Conservation (phyloP, 805 yeast species). For the Sugiyamaella floridensis region DNA sequence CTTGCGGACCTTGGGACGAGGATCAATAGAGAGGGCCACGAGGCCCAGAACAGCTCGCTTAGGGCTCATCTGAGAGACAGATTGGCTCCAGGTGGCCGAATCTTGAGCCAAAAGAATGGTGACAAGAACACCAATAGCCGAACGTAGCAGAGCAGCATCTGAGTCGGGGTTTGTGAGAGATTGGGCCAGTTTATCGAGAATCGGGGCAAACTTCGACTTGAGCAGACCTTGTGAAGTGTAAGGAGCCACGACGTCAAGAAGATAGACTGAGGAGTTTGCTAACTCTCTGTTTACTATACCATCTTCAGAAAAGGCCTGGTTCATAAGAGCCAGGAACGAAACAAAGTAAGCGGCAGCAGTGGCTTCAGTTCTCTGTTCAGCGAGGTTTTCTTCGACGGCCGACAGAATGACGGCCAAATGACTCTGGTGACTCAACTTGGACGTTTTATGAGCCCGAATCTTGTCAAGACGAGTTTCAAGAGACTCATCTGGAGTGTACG, state of each 20-base stretch:
- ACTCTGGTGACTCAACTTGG: conserved; percentile 83
- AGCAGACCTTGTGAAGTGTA: conserved; percentile 57
- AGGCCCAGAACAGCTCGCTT: conserved; percentile 74
- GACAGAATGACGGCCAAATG: conserved; percentile 74
- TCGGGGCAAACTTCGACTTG: conserved; percentile 67
- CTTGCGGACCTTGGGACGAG: conserved; percentile 91
- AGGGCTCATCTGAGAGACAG: conserved; percentile 49
- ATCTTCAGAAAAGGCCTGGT: conserved; percentile 55
- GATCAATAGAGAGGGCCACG: conserved; percentile 71
- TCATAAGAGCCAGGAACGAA: conserved; percentile 73
- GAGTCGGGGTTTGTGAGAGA: conserved; percentile 61
- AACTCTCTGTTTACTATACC: conserved; percentile 51
- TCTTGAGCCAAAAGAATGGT: conserved; percentile 74
- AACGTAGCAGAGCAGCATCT: conserved; percentile 73
- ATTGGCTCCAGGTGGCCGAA: conserved; percentile 57
- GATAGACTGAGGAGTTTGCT: conserved; percentile 71
- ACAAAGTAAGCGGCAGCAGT: conserved; percentile 79
- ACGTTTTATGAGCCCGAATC: conserved; percentile 62
- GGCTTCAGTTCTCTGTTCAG: conserved; percentile 50
- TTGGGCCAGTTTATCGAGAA: conserved; percentile 74
- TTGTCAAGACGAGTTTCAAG: conserved; percentile 20
- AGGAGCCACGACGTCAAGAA: conserved; percentile 74
- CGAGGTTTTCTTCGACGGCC: conserved; percentile 85
- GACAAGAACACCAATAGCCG: conserved; percentile 83
- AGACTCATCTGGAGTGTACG: conserved; percentile 8